These are phyloP conservation scores for Pisolithus sp. DNA, from an alignment of 768 basidiomycete species.

Conservation along the genomic window DNA sequence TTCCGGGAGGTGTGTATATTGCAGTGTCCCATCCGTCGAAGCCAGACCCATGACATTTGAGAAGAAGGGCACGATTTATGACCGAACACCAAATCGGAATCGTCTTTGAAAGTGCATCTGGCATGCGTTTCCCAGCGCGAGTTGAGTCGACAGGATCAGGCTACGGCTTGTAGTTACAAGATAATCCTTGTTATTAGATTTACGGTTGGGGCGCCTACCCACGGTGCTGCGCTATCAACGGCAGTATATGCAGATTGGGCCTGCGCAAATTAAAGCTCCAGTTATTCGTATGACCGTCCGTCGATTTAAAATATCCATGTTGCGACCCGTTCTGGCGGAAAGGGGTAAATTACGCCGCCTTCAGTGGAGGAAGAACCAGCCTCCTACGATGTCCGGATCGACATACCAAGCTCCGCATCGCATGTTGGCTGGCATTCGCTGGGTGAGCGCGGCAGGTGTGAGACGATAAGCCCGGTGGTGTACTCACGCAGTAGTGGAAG, in stretches of 20 bases:
- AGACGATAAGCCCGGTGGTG: neutral
- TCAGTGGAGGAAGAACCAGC: neutral
- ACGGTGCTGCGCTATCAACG: slow-evolving; percentile 41
- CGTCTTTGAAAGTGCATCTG: slow-evolving; percentile 90
- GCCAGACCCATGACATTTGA: slow-evolving; percentile 6
- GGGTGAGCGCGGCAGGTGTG: neutral
- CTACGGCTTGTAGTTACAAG: slow-evolving; percentile 32
- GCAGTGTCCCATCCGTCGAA: slow-evolving; percentile 43
- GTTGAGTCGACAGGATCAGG: slow-evolving; percentile 86
- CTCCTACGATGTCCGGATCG: slow-evolving; percentile 54
- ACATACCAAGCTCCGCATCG: slow-evolving; percentile 95
- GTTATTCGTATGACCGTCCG: slow-evolving; percentile 78
- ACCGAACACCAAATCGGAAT: slow-evolving; percentile 94
- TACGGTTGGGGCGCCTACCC: slow-evolving; percentile 44
- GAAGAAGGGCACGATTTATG: slow-evolving; percentile 57
- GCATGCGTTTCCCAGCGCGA: slow-evolving; percentile 85
- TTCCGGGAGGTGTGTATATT: slow-evolving; percentile 66
- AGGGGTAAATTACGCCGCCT: slow-evolving; percentile 5
- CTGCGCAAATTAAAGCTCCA: slow-evolving; percentile 84
- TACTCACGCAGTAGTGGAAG: slow-evolving; percentile 54
- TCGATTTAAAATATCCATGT: slow-evolving; percentile 84
- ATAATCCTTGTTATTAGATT: neutral
- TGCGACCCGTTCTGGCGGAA: slow-evolving; percentile 10
- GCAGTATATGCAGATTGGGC: slow-evolving; percentile 75
- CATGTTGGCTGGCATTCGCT: slow-evolving; percentile 60